These are phyloP conservation scores for Calendula officinalis DNA, from an alignment of 129 eudicot species.

Conservation along the genomic window DNA sequence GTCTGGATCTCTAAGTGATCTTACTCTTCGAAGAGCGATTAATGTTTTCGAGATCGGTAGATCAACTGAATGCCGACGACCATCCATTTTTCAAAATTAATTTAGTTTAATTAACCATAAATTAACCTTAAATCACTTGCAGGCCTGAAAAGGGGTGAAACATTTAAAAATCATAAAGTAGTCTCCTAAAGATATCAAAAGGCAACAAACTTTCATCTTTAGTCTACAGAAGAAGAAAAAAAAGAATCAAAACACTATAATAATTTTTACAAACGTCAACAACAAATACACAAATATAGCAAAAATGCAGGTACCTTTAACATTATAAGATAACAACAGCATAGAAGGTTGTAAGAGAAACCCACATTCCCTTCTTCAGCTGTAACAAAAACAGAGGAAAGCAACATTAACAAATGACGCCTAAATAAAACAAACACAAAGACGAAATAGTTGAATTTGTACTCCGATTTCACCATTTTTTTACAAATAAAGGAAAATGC, in stretches of 20 bases:
- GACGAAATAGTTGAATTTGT: slow-evolving; percentile 11
- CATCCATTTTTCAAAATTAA: slow-evolving; percentile 54
- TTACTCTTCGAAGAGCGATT: slow-evolving; percentile 90
- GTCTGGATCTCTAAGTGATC: slow-evolving; percentile 93
- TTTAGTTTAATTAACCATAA: slow-evolving; percentile 10
- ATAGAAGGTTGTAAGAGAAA: slow-evolving; percentile 14
- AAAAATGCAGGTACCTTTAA: slow-evolving; percentile 41
- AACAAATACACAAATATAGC: slow-evolving; percentile 32
- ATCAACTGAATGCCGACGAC: slow-evolving; percentile 89
- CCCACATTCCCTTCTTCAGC: slow-evolving; percentile 38
- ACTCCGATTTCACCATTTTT: slow-evolving; percentile 15
- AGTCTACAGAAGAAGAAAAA: slow-evolving; percentile 3
- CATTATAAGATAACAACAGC: slow-evolving; percentile 20
- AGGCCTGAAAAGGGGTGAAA: slow-evolving; percentile 21
- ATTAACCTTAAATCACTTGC: slow-evolving; percentile 25
- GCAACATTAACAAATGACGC: slow-evolving; percentile 8
- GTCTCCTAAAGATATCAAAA: slow-evolving; percentile 12
- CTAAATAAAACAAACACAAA: slow-evolving; percentile 6
- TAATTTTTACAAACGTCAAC: slow-evolving; percentile 12
- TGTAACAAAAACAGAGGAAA: slow-evolving; percentile 29
- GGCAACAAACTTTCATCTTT: slow-evolving; percentile 24
- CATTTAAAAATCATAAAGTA: slow-evolving; percentile 22
- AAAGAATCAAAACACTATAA: background rate
- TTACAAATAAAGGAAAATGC: slow-evolving; percentile 17
- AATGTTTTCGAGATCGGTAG: slow-evolving; percentile 77